Base-by-base conservation (phyloP, 805 yeast genomes). In the Komagataella populi region DNA sequence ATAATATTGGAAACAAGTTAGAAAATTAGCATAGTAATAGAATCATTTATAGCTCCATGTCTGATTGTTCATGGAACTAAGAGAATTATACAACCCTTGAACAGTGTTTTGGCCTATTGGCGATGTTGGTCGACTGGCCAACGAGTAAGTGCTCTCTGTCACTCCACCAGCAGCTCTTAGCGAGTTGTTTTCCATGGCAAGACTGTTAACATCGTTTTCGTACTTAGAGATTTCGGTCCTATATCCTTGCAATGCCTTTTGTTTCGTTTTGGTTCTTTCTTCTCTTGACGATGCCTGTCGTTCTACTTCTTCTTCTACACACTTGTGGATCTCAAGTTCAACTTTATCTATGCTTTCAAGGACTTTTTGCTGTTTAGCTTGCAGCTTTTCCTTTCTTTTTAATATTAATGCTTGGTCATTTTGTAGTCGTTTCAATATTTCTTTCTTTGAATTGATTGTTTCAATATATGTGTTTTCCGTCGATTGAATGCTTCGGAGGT, bases 1-100 rank as follows among this genome's bases (percentile, higher is more conserved):
- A 83, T 62, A 61, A 60, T 30, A 63, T 67, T 8, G 70, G 70
- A 2, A 47, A 49, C 4, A 52, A 55, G 20, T 52, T 66, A 20
- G 50, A 53, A 14, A 48, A 16, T 48, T 39, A 30, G 22, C 16
- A 48, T 16, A 46, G n/a, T 16, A 12, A 46, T 6, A 46, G 16
- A 44, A 16, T 12, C 23, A 44, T n/a, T 44, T 10, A 49, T 23
- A 12, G 24, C 14, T 6, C 8, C 16, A 45, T 18, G 23, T 16
- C 16, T 36, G 47, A 17, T 6, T 16, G 18, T 18, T 45, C 30
- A 23, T 30, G 23, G 23, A 43, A 23, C 44, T 30, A 30, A 49
- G 39, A 30, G 39, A 30, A 30, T 30, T 30, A 30, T 30, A 30
- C 39, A 30, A 30, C 4, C 39, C 39, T 14, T 30, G 39, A 30